Conservation (phyloP, 2,329 filamentous ascomycete species). For the Cladosporium sp. region DNA sequence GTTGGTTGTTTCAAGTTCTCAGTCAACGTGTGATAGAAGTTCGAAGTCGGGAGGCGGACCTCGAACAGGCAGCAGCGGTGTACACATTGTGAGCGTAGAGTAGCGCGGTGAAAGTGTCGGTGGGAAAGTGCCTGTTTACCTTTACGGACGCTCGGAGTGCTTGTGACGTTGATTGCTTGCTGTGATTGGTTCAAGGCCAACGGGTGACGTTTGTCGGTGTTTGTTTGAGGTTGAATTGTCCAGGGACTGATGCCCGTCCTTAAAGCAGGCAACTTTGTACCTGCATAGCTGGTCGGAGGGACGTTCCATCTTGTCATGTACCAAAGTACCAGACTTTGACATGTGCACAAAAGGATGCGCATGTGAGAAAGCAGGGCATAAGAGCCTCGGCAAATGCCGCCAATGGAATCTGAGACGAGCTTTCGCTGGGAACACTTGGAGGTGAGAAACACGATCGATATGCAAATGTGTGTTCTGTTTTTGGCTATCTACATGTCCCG, state of each 20-base stretch:
- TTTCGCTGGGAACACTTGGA: too few relatives aligned
- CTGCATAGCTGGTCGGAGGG: neutral
- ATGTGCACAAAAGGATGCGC: neutral
- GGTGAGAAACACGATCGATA: neutral
- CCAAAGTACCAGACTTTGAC: neutral
- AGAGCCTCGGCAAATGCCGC: too few relatives aligned
- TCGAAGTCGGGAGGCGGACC: neutral
- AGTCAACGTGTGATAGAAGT: neutral
- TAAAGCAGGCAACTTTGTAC: neutral
- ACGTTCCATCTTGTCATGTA: too few relatives aligned
- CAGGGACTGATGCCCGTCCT: neutral
- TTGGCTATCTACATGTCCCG: conserved; percentile 9
- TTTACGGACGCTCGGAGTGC: neutral
- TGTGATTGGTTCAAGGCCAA: neutral
- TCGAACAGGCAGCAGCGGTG: neutral
- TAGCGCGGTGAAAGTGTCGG: neutral
- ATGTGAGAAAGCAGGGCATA: too few relatives aligned
- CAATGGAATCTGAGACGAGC: too few relatives aligned
- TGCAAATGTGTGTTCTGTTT: conserved; percentile 4
- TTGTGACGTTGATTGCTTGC: neutral
- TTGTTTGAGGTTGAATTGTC: neutral
- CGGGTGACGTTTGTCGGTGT: neutral
- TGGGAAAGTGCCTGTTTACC: neutral
- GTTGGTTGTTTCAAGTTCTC: neutral
- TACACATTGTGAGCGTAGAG: neutral